Conservation (phyloP, 1,139 yeast genomes). For the Blastobotrys buckinghamii region DNA sequence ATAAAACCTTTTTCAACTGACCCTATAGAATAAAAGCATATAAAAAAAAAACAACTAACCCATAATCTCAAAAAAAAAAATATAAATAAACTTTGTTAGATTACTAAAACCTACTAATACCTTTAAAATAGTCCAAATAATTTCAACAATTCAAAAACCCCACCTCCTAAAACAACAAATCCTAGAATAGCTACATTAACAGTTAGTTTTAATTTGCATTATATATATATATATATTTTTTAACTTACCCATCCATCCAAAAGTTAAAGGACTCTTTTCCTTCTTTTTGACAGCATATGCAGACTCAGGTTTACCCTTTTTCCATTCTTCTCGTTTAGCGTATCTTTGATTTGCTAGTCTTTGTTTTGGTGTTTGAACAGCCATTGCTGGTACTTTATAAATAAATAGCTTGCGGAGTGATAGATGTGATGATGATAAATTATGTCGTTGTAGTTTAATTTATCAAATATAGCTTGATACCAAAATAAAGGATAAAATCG, state of each 20-base stretch:
- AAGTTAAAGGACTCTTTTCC: slow-evolving; percentile 46
- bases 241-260: slow-evolving; percentile 55
- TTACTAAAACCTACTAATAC: not conserved
- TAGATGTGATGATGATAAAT: too few relatives aligned
- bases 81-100: slow-evolving; percentile 3
- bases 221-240: too few relatives aligned
- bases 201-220: not conserved
- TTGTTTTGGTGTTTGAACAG: slow-evolving; percentile 70
- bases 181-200: slow-evolving; percentile 39
- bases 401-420: too few relatives aligned
- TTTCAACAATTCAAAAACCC: slow-evolving; percentile 57
- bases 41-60: not conserved
- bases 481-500: too few relatives aligned
- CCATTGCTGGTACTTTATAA: not conserved
- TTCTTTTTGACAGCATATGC: slow-evolving; percentile 39
- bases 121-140: slow-evolving; percentile 27
- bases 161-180: slow-evolving; percentile 80
- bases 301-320: slow-evolving; percentile 58
- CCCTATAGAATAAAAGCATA: not conserved
- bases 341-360: slow-evolving; percentile 78
- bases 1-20: not conserved
- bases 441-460: too few relatives aligned
- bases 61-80: not conserved
- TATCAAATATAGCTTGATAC: too few relatives aligned
- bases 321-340: slow-evolving; percentile 63